Evolutionary conservation across 1,284 basidiomycete genomes (phyloP), one percentile per base, ranked within the genome.

Genomic region (Boletus sp.): DNA sequence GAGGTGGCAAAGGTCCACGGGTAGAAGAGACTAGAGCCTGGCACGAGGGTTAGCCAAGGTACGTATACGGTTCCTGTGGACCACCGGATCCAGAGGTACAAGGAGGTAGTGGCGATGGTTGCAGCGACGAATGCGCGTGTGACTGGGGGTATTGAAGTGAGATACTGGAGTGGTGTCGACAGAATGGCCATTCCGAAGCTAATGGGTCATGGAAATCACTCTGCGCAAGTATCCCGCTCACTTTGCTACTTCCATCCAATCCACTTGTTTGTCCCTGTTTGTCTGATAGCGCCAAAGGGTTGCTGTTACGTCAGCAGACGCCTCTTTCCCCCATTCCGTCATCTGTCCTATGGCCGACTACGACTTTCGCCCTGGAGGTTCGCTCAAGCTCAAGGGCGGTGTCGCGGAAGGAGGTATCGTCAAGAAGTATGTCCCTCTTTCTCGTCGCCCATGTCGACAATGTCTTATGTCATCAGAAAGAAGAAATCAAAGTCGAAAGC

Each of bases 1-100:
- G 91, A 84, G 0, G 89, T 94, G 22, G 94, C 68, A 51, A 99
- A 78, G 2, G 92, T 94, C 94, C 94, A 99, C 23, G 95, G 95
- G 58, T 87, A 88, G 71, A 88, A 91, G 39, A 92, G 66, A 60
- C 88, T 88, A 27, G 77, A 78, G 23, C 91, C 93, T 2, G 95
- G 94, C 9, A 93, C 76, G 46, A 97, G 72, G 12, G 89, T 85
- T 57, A 98, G 75, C 73, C 90, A 97, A 14, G 90, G 84, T 27
- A 77, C 53, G 70, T 65, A 46, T 1, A 65, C 72, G 58, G 65
- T 71, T 27, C 72, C 69, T 40, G 73, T 65, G 50, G 72, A 74
- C 76, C 79, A 84, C 59, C 68, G 72, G 33, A 88, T 67, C 73
- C 81, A 80, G 57, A 77, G 74, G 65, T 89, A 87, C 34, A 84